Evolutionary conservation across 306 rosid species (phyloP).

Genomic region (Inga oerstediana): DNA sequence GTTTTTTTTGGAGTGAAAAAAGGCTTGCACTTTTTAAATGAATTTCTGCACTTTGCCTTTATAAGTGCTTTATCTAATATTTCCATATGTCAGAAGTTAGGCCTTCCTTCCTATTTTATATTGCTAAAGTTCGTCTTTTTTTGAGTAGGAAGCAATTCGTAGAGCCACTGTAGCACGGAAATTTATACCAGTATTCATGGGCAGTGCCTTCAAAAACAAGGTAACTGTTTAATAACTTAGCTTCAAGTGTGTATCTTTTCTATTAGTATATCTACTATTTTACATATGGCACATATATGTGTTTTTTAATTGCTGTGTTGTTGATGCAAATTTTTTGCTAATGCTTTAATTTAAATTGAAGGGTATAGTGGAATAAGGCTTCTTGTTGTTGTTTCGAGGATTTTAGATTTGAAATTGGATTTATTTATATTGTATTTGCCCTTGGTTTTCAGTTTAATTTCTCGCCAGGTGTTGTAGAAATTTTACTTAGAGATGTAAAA

Average conservation of each 20-base stretch:
- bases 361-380: no score
- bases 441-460: not conserved
- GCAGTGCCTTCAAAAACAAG: slow-evolving; percentile 98
- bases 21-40: not conserved
- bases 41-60: slow-evolving; percentile 2
- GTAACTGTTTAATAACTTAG: slow-evolving; percentile 41
- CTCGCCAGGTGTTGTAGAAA: not conserved
- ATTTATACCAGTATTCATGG: slow-evolving; percentile 97
- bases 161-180: slow-evolving; percentile 85
- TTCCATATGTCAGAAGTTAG: not conserved
- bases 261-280: not conserved
- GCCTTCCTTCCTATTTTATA: slow-evolving; percentile 12
- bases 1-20: not conserved
- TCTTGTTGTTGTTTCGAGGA: not conserved
- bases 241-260: slow-evolving; percentile 4
- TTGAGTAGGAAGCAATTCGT: slow-evolving; percentile 80
- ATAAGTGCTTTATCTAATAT: not conserved
- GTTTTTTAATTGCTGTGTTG: not conserved
- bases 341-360: slow-evolving; percentile 6
- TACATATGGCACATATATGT: not conserved
- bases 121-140: slow-evolving; percentile 13
- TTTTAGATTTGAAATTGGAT: slow-evolving; percentile 15
- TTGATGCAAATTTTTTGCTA: not conserved
- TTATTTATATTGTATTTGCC: slow-evolving; percentile 14
- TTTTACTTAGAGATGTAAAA: not conserved